phyloP scores from a whole-genome alignment of 257 asterid species.

The Penstemon davidsonii region DNA sequence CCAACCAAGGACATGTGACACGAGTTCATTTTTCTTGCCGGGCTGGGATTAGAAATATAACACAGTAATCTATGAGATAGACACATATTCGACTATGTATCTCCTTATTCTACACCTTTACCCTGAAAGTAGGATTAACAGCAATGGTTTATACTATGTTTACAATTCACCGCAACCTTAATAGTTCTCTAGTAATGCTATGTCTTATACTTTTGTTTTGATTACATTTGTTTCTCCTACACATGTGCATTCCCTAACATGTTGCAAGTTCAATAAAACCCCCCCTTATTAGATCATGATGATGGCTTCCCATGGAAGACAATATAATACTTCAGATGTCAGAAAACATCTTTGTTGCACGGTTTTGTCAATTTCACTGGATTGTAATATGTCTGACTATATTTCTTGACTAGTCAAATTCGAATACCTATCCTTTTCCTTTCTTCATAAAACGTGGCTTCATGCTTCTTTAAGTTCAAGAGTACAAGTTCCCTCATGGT shows the following conservation, averaged over 20 bases:
- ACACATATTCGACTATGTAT: neutral
- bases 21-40: slow-evolving; percentile 1
- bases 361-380: slow-evolving; percentile 12
- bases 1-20: neutral
- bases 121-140: slow-evolving; percentile 3
- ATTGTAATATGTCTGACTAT: slow-evolving; percentile 3
- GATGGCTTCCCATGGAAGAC: slow-evolving; percentile 15
- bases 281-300: slow-evolving; percentile 2
- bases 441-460: neutral
- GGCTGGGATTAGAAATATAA: neutral
- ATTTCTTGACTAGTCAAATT: slow-evolving; percentile 20
- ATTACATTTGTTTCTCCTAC: neutral
- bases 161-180: slow-evolving; percentile 1
- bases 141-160: neutral
- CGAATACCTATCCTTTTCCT: neutral
- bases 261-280: slow-evolving; percentile 8
- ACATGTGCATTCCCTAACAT: neutral
- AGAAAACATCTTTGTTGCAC: neutral
- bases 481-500: slow-evolving; percentile 1
- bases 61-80: neutral
- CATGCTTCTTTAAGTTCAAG: slow-evolving; percentile 1
- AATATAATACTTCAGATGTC: neutral
- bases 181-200: slow-evolving; percentile 13
- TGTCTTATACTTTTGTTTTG: neutral
- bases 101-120: neutral